These are phyloP conservation scores for Aspergillus wentii DNA, from an alignment of 495 filamentous ascomycete genomes.

Conservation along the genomic window DNA sequence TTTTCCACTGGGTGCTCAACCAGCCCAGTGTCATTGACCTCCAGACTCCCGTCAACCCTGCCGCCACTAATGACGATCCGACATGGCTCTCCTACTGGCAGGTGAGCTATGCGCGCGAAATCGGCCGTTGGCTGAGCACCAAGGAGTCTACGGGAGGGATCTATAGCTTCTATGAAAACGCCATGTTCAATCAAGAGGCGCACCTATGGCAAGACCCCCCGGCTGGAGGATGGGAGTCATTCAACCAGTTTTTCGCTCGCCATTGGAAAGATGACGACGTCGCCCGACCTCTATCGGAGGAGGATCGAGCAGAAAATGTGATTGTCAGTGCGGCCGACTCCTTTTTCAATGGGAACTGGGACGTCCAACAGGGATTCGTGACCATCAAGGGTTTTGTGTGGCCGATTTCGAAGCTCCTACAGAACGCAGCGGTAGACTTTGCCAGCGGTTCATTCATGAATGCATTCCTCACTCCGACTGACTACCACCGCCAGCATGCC, in stretches of 20 bases:
- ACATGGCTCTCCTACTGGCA: slow-evolving; percentile 7
- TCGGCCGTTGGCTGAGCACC: background rate
- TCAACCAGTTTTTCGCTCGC: slow-evolving; percentile 7
- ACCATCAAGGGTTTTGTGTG: background rate
- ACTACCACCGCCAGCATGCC: slow-evolving; percentile 3
- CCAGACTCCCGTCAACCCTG: slow-evolving; percentile 3
- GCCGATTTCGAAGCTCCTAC: background rate
- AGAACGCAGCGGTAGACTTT: background rate
- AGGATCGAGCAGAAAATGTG: too few species aligned
- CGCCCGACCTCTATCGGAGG: too few species aligned
- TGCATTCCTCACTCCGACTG: background rate
- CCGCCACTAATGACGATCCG: background rate
- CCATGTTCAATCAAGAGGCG: too few species aligned
- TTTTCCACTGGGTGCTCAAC: slow-evolving; percentile 7
- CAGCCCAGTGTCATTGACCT: slow-evolving; percentile 3
- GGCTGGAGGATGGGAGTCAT: slow-evolving; percentile 4
- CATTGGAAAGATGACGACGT: too few species aligned
- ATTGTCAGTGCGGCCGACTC: background rate
- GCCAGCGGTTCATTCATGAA: background rate
- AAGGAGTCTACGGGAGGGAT: slow-evolving; percentile 1
- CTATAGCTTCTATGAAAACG: too few species aligned
- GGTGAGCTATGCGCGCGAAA: too few species aligned
- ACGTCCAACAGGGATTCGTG: too few species aligned
- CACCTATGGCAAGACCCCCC: too few species aligned
- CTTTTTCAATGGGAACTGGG: background rate